These are phyloP conservation scores for Thecaphora thlaspeos DNA, from an alignment of 1,284 basidiomycete genomes.

Conservation along the genomic window DNA sequence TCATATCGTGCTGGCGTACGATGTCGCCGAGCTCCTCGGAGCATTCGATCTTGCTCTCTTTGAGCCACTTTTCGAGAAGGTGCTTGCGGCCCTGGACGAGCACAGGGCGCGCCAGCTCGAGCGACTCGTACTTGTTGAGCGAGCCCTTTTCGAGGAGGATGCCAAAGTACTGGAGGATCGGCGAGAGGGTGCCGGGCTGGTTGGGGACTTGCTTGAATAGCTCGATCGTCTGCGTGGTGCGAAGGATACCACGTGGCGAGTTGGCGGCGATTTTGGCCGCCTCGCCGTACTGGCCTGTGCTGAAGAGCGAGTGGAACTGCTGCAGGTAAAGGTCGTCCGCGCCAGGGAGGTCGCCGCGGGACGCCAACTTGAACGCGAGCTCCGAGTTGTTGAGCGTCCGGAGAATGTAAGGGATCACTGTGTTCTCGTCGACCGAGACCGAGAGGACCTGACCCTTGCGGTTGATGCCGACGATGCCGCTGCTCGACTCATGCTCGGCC, in stretches of 20 bases:
- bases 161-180: constrained; percentile 98
- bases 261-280: constrained; percentile 99
- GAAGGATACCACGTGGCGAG: constrained; percentile 92
- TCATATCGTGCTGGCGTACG: constrained; percentile 93
- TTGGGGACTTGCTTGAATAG: constrained; percentile 94
- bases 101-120: constrained; percentile 94
- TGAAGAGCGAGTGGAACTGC: constrained; percentile 92
- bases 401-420: constrained; percentile 92
- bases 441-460: constrained; percentile 98
- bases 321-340: constrained; percentile 96
- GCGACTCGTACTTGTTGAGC: constrained; percentile 92
- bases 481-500: constrained; percentile 86
- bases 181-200: constrained; percentile 85
- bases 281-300: constrained; percentile 83
- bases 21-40: constrained; percentile 98
- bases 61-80: constrained; percentile 97
- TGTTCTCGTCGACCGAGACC: constrained; percentile 94
- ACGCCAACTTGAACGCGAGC: constrained; percentile 96
- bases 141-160: constrained; percentile 96
- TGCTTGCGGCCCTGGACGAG: constrained; percentile 96
- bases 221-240: constrained; percentile 93
- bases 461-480: constrained; percentile 99
- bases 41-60: constrained; percentile 99
- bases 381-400: constrained; percentile 94
- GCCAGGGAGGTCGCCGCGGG: constrained; percentile 93